A percentile compares a stretch with the other conserved stretches of the same genome.
Conservation (phyloP, 306 rosid species). For the Neltuma alba region DNA sequence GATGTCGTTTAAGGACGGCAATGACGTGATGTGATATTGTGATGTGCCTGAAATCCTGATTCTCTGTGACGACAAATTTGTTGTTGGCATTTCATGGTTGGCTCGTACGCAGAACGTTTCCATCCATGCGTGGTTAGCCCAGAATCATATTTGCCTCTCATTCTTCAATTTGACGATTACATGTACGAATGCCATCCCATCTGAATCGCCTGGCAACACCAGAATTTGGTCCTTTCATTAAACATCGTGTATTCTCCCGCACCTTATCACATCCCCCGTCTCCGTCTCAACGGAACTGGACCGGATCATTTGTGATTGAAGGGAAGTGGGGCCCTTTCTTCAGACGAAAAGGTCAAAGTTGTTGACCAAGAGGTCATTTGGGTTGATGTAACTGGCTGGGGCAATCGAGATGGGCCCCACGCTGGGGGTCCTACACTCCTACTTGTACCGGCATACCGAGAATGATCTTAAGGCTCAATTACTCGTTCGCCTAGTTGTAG, state of each 20-base stretch:
- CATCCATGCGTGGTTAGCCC: not conserved
- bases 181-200: not conserved
- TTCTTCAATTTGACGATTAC: not conserved
- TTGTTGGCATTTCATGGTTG: not conserved
- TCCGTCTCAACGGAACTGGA: not conserved
- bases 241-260: not conserved
- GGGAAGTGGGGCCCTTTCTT: not conserved
- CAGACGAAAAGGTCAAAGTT: not conserved
- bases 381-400: not conserved
- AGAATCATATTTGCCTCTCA: not conserved
- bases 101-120: not conserved
- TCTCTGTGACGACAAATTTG: not conserved
- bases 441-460: too few species aligned
- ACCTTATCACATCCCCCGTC: not conserved
- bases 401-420: not conserved
- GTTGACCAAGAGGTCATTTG: not conserved
- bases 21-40: not conserved
- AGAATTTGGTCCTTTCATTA: not conserved
- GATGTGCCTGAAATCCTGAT: not conserved
- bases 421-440: too few species aligned
- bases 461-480: too few species aligned
- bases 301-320: not conserved
- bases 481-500: not conserved
- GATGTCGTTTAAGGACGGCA: not conserved
- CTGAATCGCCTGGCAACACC: not conserved